phyloP scores from a whole-genome alignment of 805 yeast species.

The Priceomyces medius region DNA sequence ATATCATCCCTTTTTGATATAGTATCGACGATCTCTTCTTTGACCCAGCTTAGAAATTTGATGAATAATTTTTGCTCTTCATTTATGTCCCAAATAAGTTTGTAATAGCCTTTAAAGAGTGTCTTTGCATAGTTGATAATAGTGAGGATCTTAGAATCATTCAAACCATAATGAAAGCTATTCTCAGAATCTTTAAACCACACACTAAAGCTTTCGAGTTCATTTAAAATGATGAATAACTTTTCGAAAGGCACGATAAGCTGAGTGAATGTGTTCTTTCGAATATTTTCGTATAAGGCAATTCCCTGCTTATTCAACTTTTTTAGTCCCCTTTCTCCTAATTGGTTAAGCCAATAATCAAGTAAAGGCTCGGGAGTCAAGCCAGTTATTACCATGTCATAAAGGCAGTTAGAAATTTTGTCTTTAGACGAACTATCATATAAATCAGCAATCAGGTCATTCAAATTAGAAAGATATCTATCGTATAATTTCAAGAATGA shows the following conservation, averaged over 20 bases:
- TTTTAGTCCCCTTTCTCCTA: conserved; percentile 66
- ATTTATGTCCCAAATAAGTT: conserved; percentile 42
- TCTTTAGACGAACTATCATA: conserved; percentile 11
- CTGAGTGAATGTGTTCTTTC: conserved; percentile 48
- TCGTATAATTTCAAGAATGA: conserved; percentile 29
- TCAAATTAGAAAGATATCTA: conserved; percentile 32
- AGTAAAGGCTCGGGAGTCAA: conserved; percentile 47
- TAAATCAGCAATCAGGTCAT: conserved; percentile 20
- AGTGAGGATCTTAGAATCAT: conserved; percentile 5
- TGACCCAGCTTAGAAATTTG: conserved; percentile 46
- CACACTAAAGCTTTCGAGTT: conserved; percentile 38
- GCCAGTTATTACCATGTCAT: conserved; percentile 54
- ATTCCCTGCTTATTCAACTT: conserved; percentile 54
- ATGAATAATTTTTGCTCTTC: conserved; percentile 47
- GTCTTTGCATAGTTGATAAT: conserved; percentile 14
- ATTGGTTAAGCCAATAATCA: conserved; percentile 61
- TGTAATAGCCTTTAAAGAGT: conserved; percentile 34
- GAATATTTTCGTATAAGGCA: conserved; percentile 48
- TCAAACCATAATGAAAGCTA: conserved; percentile 10
- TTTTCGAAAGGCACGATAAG: conserved; percentile 58
- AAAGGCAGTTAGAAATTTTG: conserved; percentile 25
- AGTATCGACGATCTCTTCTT: conserved; percentile 34
- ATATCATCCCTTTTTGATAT: conserved; percentile 38
- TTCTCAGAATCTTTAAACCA: conserved; percentile 30
- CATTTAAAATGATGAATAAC: conserved; percentile 45